Base-by-base conservation (phyloP, 495 filamentous ascomycete genomes). In the Podospora pseudocomata region DNA sequence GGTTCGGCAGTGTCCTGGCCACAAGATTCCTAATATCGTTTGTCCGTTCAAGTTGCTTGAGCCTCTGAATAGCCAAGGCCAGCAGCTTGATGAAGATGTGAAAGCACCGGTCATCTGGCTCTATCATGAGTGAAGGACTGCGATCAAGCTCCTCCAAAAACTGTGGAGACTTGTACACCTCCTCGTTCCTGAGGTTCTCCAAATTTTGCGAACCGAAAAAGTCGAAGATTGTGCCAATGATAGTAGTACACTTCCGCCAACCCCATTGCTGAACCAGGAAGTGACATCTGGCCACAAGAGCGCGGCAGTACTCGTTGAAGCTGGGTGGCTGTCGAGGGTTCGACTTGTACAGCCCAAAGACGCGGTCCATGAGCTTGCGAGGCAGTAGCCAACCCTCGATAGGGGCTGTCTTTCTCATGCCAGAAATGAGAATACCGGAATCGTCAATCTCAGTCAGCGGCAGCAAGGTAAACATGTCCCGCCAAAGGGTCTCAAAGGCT, bases 71-170 rank as follows among this genome's bases (percentile, higher is more conserved):
- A 11, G 89, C 88, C 68, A 88, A 77, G 18, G 86, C 93, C 57
- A 97, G 79, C 23, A 92, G 87, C 74, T 99, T 99, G 57, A 97
- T 83, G 65, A 97, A 87, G n/a, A 97, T 89, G 75, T 96, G 91
- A 70, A 99, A 99, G 68, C 92, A 92, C n/a, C 86, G 85, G 72
- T 99, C 95, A 30, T 89, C 87, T 5, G 86, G 77, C 60, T 85
- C 81, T 39, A 90, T 77, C 15, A 84, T 80, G 18, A 97, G 76
- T 1, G 81, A 81, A 7, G 90, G 91, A 18, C 82, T 80, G 28
- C 79, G 73, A 63, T 89, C 84, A 2, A 98, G 88, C 59, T 89
- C 78, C 64, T 92, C 88, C 5, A 98, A 86, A 70, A 97, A 98
- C 5, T 77, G 75, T 5, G 92, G 91, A 1, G 95, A 97, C 54